A percentile compares a stretch with the other conserved stretches of the same genome.
phyloP scores from a whole-genome alignment of 2,329 filamentous ascomycete genomes.

The Talaromyces sp. region DNA sequence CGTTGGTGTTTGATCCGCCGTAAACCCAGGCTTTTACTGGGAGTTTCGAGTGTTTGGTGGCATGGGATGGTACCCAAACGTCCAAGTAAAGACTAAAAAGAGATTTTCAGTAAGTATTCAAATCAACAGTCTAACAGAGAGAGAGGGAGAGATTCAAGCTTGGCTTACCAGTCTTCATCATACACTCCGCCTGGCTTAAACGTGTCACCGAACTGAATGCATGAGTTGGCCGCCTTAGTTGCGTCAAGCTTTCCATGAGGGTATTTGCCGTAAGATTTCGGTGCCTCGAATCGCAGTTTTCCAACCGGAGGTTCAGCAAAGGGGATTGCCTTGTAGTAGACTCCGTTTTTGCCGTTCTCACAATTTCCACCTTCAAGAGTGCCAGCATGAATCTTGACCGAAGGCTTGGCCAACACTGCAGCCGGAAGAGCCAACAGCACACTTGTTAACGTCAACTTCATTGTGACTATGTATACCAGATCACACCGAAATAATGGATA shows the following conservation, averaged over 20 bases:
- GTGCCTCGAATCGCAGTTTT: slow-evolving; percentile 17
- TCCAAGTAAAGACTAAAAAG: slow-evolving; percentile 21
- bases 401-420: neutral
- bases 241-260: slow-evolving; percentile 14
- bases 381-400: slow-evolving; percentile 16
- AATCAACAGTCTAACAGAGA: neutral
- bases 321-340: slow-evolving; percentile 14
- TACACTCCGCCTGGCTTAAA: neutral
- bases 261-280: slow-evolving; percentile 15
- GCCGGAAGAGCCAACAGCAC: neutral
- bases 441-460: neutral
- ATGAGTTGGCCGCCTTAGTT: slow-evolving; percentile 13
- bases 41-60: slow-evolving; percentile 43
- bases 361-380: slow-evolving; percentile 17
- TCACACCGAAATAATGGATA: neutral
- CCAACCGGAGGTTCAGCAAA: slow-evolving; percentile 18
- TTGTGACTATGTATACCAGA: neutral
- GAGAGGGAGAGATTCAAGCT: neutral
- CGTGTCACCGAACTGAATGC: slow-evolving; percentile 15
- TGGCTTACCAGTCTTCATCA: slow-evolving; percentile 18
- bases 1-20: slow-evolving; percentile 57
- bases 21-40: slow-evolving; percentile 62
- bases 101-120: neutral
- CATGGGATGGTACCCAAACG: slow-evolving; percentile 31
- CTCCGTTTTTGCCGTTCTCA: slow-evolving; percentile 9